Evolutionary conservation across 345 rosid genomes (phyloP), one percentile per base, ranked within the genome.

Genomic region (Barbarea vulgaris): DNA sequence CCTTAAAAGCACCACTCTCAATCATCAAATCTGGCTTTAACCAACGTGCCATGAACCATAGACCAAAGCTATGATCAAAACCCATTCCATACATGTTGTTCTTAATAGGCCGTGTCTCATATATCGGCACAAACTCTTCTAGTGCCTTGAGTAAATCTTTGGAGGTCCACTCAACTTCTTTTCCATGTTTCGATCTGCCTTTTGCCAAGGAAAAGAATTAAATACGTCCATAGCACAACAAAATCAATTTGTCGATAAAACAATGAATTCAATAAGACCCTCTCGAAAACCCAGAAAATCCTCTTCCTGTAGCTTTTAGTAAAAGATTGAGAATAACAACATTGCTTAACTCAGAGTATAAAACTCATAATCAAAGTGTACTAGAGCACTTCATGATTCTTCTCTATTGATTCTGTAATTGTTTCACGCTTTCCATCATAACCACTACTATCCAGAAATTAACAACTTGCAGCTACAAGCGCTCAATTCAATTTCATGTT

Each of bases 101-200:
- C 76, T 93, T 88, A 3, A 96, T 93, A 3, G 98, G 99, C 1
- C 99, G 84, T n/a, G 87, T 84, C 82, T 96, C 99, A 74, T 96
- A 96, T 71, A 89, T 87, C 4, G 91, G 93, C 30, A 96, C 88
- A 83, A 96, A 96, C 84, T 93, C 98, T 83, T 89, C 98, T 70
- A 93, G 76, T 63, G 83, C 98, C 80, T 91, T 93, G 78, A 86
- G 77, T 74, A 96, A 83, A 82, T 96, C 99, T 81, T 96, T 93
- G 80, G 93, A 69, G 47, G 97, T 93, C 99, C 99, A 96, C 73
- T 87, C 90, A 71, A 96, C 98, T 51, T 83, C 87, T 82, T 89
- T 90, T 72, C 96, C 98, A 75, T 86, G 96, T 96, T 91, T 96
- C 91, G 99, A 88, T 93, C 99, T 96, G 98, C 99, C 99, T 93